Base-by-base conservation (phyloP, 768 basidiomycete species). In the Boletus coccyginus region DNA sequence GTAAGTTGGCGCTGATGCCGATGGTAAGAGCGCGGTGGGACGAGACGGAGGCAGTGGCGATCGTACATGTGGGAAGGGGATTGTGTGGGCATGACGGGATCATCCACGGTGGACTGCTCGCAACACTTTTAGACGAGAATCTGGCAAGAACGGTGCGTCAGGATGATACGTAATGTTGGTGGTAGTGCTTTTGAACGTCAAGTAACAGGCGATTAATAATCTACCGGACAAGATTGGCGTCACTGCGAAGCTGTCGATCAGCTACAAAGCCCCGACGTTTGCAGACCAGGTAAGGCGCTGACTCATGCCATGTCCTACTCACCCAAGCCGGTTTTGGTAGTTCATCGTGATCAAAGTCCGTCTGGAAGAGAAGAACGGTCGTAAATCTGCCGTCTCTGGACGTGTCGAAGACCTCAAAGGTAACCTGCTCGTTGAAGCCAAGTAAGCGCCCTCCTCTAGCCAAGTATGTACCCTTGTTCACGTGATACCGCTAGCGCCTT, bases 31-130 rank as follows among this genome's bases (percentile, higher is more conserved):
- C 83, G 17, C 82, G 77, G 63, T 77, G 75, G 53, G 93, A 97
- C 73, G 91, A 94, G 67, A 78, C 77, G 12, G 91, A 93, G 72
- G 82, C 82, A 11, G 66, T 85, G 29, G 77, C 84, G 7, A 75
- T 97, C 56, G 53, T 94, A 2, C 96, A 98, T 64, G 76, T 97
- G 3, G 96, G 96, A 2, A 74, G 90, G 41, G 90, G 87, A 3
- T 59, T 98, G 50, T 98, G 96, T 66, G 95, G 92, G 5, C 89
- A 96, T 59, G 94, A 96, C 71, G 96, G 96, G 0, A 94, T 99
- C 58, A 75, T 98, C 3, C 96, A 99, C 63, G 96, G 96, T 0
- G 96, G 96, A 2, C 65, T 98, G 56, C 76, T 98, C 19, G 93
- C 94, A 39, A 97, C 94, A 2, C 71, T 98, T 17, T 69, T 97